Base-by-base conservation (phyloP, 202 grass and related monocot genomes). In the Bolboschoenoplectus hybrid region DNA sequence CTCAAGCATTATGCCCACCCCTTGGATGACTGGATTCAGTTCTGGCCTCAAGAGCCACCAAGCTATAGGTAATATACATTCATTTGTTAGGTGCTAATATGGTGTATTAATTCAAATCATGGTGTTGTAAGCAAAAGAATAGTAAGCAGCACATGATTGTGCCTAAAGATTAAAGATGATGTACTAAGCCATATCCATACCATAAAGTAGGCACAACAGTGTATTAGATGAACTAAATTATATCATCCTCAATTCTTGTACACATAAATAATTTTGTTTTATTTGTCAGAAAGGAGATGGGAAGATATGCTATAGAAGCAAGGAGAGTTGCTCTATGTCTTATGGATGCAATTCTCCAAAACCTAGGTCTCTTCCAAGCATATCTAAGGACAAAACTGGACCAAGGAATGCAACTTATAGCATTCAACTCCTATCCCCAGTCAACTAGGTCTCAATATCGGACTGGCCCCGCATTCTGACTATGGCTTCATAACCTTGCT, bases 1-100 rank as follows among this genome's bases (percentile, higher is more conserved):
- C 74, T 97, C 6, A 97, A 97, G 88, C 95, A 93, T 68, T 91
- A 91, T 0, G 89, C 92, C 7, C 90, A 94, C 52, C 92, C 95
- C 19, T 73, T 93, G 2, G 10, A 84, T 1, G 55, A 91, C 5
- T 97, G 92, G 95, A 52, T 88, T 20, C 52, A 77, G 7, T 64
- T 68, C 67, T 97, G 92, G 95, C 95, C 92, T 9, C 41, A 7
- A 12, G 77, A 89, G 0, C 95, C 88, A 9, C 9, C 58, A 74
- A 39, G 74, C 6, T 94, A 93, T 78, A 93, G 89, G 95, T 97
- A 92, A 26, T 17, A 13, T 80, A 45, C 19, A 45, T 17, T 39
- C 32, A 77, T 38, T 77, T 39, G 13, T 55, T 55, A 17, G 16
- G 34, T 35, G 17, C 5, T 8, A 14, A 38, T 38, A 17, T 17